These are phyloP conservation scores for Clonostachys rhizophaga DNA, from an alignment of 2,329 filamentous ascomycete genomes.

Conservation along the genomic window DNA sequence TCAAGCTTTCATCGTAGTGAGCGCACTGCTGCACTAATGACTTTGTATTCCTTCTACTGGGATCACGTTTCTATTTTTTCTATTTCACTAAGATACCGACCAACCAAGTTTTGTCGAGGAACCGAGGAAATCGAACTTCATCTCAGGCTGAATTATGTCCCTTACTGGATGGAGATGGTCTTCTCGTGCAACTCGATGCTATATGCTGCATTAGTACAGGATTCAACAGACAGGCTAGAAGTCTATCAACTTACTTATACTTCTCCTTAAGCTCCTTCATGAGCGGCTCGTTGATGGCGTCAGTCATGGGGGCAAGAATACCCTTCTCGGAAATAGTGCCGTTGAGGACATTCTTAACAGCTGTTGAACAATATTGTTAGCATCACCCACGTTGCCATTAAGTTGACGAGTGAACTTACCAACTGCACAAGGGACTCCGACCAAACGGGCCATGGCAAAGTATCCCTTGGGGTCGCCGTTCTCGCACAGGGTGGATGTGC, in stretches of 20 bases:
- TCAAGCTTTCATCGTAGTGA: too few relatives aligned
- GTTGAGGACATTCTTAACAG: slow-evolving; percentile 73
- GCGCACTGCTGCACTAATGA: too few relatives aligned
- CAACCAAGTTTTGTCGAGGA: too few relatives aligned
- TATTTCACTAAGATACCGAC: too few relatives aligned
- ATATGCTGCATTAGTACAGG: too few relatives aligned
- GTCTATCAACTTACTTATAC: background rate
- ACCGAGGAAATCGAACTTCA: too few relatives aligned
- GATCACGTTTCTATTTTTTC: too few relatives aligned
- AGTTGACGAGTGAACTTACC: slow-evolving; percentile 3
- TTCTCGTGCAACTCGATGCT: too few relatives aligned
- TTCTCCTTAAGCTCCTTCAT: slow-evolving; percentile 71
- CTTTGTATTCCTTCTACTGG: too few relatives aligned
- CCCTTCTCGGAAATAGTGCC: slow-evolving; percentile 69
- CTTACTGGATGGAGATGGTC: too few relatives aligned
- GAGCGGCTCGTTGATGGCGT: slow-evolving; percentile 66
- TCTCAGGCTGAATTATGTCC: too few relatives aligned
- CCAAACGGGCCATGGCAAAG: slow-evolving; percentile 78
- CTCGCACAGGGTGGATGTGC: slow-evolving; percentile 76
- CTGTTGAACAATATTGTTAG: slow-evolving; percentile 30
- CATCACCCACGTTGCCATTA: background rate
- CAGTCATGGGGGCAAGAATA: slow-evolving; percentile 72
- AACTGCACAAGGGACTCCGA: slow-evolving; percentile 61
- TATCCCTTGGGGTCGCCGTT: slow-evolving; percentile 79
- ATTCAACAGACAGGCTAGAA: background rate